Base-by-base conservation (phyloP, 1,139 yeast genomes). In the Candida gigantensis region DNA sequence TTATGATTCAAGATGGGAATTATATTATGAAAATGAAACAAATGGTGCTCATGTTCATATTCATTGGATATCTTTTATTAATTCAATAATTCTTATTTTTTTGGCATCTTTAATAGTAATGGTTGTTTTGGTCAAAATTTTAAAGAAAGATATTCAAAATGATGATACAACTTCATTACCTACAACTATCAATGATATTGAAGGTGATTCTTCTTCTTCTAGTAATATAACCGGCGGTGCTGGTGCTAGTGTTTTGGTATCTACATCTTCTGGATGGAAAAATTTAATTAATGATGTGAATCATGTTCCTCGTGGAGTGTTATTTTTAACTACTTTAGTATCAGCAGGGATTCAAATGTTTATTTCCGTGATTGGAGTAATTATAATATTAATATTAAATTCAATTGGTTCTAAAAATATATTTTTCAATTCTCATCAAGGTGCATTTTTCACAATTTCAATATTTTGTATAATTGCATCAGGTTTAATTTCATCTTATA, bases 291-390 rank as follows among this genome's bases (percentile, higher is more conserved):
- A 67, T 24, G 83, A 79, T 35, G 84, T 83, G 3, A 74, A 75
- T 45, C 59, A 69, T 32, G 60, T 69, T 8, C 92, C 92, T 2
- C 42, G 44, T 1, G 57, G 53, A 24, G 68, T 81, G 0, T 54
- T 69, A 5, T 41, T 72, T 1, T 58, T 87, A 40, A 69, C 84
- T 2, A 60, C 83, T 0, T 51, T 83, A n/a, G 75, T 81, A 6
- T 79, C 94, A 0, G 73, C 86, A 37, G 96, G 96, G 21, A 67
- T 83, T 27, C 95, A 87, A 55, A 69, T 83, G 36, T 61, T 79
- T 30, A 77, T 83, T 43, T 82, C 88, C 24, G 62, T 78, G 9
- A 50, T 79, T 17, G 87, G 88, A 0, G 81, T 84, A 0, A 65
- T 82, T 11, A 52, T 72, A 2, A 61, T 84, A 23, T 72, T 84